Evolutionary conservation across 2,329 filamentous ascomycete species (phyloP), one percentile per base, ranked within the genome.

Genomic region (Arthrobotrys megalospora): DNA sequence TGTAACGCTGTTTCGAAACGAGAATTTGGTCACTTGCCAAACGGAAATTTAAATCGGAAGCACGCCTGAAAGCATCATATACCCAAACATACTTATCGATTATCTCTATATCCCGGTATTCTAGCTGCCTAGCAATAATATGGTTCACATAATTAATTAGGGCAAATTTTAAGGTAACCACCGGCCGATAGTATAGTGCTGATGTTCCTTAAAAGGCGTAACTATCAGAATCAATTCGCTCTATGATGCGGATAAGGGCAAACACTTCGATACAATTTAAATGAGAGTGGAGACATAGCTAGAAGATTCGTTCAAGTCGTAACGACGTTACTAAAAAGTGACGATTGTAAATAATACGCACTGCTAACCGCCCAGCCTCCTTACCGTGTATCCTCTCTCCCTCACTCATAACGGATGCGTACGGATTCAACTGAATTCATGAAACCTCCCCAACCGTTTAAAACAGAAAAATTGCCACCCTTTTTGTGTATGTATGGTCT

Each of bases 401-500:
- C 19, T 60, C 55, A 41, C 14, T 16, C 36, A 43, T 43, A 34
- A 60, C 53, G 19, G 55, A 28, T 43, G 34, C 12, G 36, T 60
- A 43, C 34, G 19, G 36, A 24, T 60, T 43, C 34, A 24, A 60
- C 52, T 12, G n/a, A 48, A 53, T 53, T 32, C 21, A 53, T 53
- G 28, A 53, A 41, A 12, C 28, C 50, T 36, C 34, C 52, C 52
- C 32, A 58, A 41, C 11, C 16, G n/a, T 36, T 36, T 50, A 47
- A 48, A 16, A n/a, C 19, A 19, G 52, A 66, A 47, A 64, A n/a
- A 52, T 24, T 32, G 28, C 63, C 48, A 43, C 63, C 63, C 45
- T 14, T 52, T 66, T 66, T 58, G 32, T 58, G 63, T 50, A 50
- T 66, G 45, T 50, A 41, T 66, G 45, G 36, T 24, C 45, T 52